These are phyloP conservation scores for Yamadazyma takamatsuzukensis DNA, from an alignment of 805 yeast genomes.

Conservation along the genomic window DNA sequence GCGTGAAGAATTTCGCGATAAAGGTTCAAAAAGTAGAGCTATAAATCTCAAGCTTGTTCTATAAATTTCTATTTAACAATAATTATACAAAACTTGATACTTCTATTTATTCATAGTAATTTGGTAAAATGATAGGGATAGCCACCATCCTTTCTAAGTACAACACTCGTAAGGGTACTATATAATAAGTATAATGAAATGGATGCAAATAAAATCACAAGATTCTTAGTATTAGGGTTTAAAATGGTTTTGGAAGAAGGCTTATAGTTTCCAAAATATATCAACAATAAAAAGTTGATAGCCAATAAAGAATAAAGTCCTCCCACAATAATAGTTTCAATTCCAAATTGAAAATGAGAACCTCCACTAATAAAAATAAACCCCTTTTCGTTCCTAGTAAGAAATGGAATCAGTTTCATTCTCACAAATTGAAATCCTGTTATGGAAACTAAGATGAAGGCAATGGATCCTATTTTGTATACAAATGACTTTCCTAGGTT, in stretches of 20 bases:
- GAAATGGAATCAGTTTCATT: constrained; percentile 59
- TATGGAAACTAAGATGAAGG: constrained; percentile 41
- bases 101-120: too few relatives aligned
- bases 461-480: constrained; percentile 28
- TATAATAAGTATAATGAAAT: constrained; percentile 34
- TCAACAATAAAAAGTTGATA: constrained; percentile 34
- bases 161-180: constrained; percentile 43
- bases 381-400: constrained; percentile 50
- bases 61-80: too few relatives aligned
- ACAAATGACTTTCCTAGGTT: constrained; percentile 12
- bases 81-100: too few relatives aligned
- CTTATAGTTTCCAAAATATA: constrained; percentile 31
- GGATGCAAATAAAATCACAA: constrained; percentile 17
- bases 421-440: constrained; percentile 66
- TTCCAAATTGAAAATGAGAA: constrained; percentile 64
- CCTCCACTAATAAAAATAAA: constrained; percentile 64
- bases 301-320: constrained; percentile 48
- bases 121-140: constrained; percentile 43
- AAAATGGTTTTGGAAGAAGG: constrained; percentile 18
- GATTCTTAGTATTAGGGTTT: constrained; percentile 8
- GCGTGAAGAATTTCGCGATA: too few relatives aligned
- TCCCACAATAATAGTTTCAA: constrained; percentile 56
- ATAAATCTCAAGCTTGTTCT: too few relatives aligned
- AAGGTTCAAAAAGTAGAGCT: too few relatives aligned
- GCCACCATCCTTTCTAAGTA: constrained; percentile 41